Evolutionary conservation across 1,284 basidiomycete genomes (phyloP), one percentile per base, ranked within the genome.

Genomic region (Pyrrhoderma noxium): DNA sequence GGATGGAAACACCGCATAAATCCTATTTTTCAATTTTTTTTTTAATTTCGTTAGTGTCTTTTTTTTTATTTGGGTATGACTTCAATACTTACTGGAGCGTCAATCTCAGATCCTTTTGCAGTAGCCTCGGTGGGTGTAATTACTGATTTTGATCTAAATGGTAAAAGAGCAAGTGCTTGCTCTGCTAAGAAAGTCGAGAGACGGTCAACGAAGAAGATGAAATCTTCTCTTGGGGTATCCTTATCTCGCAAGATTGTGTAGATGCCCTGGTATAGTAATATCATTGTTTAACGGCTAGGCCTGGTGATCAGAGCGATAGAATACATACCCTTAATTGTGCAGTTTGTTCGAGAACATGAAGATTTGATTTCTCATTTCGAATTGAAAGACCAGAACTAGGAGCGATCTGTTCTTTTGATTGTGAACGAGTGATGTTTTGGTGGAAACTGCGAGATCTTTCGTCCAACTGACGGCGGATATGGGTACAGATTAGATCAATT

Each of bases 401-500:
- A 38, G 57, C 4, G 47, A 40, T 21, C 52, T 25, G 8, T 31
- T n/a, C 18, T 48, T 47, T 36, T 13, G 35, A 45, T 21, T 43
- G 36, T 58, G 59, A 59, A 1, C 70, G 71, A 19, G 81, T 83
- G 60, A 94, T 77, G 59, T 82, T 77, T 56, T 79, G 75, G n/a
- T 92, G 73, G 63, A 95, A 85, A 43, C 77, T 74, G 23, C 81
- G 77, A 1, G 84, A 77, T 2, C 93, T 80, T 48, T 89, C 83
- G 49, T 84, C 79, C 21, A 98, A 76, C 65, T 97, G 86, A 42
- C 85, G 79, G 46, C 85, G 80, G 56, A 98, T 82, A 64, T 98
- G 95, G 1, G 91, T 93, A 19, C 88, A 84, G 51, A 99, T 93
- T 18, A 99, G 75, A 50, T 96, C 93, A 54, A 97, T 93, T 3